A percentile compares a stretch with the other conserved stretches of the same genome.
Evolutionary conservation across 2,329 filamentous ascomycete species (phyloP).

Genomic region (Parastagonospora nodorum): DNA sequence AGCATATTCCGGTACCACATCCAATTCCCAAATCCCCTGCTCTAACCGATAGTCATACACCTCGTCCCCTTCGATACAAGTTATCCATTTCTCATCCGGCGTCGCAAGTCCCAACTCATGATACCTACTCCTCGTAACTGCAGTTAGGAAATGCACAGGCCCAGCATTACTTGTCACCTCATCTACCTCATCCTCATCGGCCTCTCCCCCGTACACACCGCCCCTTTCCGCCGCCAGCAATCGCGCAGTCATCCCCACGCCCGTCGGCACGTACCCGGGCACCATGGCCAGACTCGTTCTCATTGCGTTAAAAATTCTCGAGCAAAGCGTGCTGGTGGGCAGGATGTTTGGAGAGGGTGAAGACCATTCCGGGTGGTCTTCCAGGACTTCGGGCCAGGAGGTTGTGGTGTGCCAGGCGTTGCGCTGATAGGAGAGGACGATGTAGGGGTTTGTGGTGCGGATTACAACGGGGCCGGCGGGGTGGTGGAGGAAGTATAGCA

Average conservation of each 20-base stretch:
- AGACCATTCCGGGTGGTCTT: conserved; percentile 3
- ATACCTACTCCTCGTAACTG: conserved; percentile 6
- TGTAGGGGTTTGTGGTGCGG: conserved; percentile 4
- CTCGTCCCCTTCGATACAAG: background rate
- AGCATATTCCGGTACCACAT: background rate
- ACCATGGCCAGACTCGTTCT: too few species aligned
- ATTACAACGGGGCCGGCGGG: conserved; percentile 6
- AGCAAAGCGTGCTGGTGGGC: background rate
- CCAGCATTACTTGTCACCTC: too few species aligned
- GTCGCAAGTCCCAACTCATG: background rate
- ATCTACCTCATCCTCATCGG: too few species aligned
- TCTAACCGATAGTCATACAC: conserved; percentile 1
- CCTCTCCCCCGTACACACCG: too few species aligned
- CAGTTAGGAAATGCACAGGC: conserved; percentile 6
- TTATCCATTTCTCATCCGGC: background rate
- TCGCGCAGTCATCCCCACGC: too few species aligned
- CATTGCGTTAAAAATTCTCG: too few species aligned
- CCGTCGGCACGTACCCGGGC: too few species aligned
- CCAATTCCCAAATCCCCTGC: conserved; percentile 1
- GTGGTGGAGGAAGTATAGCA: conserved; percentile 10
- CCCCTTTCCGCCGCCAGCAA: too few species aligned
- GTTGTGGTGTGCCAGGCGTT: conserved; percentile 10
- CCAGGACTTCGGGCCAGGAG: background rate
- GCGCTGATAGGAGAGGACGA: background rate
- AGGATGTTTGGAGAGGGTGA: background rate